Percentiles rank a stretch among this genome's conserved stretches.
These are phyloP conservation scores for Raddia distichophylla DNA, from an alignment of 176 grass and related monocot species.

Conservation along the genomic window DNA sequence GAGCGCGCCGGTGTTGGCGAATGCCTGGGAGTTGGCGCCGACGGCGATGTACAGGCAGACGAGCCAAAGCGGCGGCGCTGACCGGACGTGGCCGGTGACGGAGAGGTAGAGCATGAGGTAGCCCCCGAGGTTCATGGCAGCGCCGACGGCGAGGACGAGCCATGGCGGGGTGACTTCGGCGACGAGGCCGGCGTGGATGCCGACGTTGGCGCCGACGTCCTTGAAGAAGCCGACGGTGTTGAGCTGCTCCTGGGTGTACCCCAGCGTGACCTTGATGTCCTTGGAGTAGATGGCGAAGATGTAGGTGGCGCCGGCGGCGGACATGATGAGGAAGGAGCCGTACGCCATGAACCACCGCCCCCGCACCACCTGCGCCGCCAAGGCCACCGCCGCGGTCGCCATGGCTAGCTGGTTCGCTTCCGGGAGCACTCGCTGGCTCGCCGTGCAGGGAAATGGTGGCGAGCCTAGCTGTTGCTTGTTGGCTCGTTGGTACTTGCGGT, in stretches of 20 bases:
- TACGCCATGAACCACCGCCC: conserved; percentile 58
- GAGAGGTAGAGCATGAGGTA: conserved; percentile 74
- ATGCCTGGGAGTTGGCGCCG: conserved; percentile 84
- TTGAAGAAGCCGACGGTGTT: conserved; percentile 69
- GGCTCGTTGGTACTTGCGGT: too few species aligned
- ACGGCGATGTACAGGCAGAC: conserved; percentile 78
- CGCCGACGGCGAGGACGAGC: conserved; percentile 54
- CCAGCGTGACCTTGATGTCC: conserved; percentile 61
- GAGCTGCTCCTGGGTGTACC: conserved; percentile 63
- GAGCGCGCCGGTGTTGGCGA: conserved; percentile 79
- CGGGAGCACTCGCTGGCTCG: too few species aligned
- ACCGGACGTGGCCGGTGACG: conserved; percentile 29
- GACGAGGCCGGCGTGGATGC: conserved; percentile 57
- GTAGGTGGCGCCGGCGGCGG: conserved; percentile 45
- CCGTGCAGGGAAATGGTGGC: too few species aligned
- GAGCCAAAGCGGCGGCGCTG: conserved; percentile 41
- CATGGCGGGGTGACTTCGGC: conserved; percentile 47
- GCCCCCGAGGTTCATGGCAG: conserved; percentile 57
- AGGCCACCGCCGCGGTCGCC: background rate
- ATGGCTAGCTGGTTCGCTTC: background rate
- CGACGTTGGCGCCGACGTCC: conserved; percentile 63
- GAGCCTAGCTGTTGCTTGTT: too few species aligned
- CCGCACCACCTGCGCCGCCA: conserved; percentile 13
- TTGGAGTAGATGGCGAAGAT: conserved; percentile 74
- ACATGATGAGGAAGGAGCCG: conserved; percentile 62